Percentiles rank a stretch among this genome's conserved stretches.
phyloP scores from a whole-genome alignment of 306 rosid genomes.

The Cyclanthera cordifolia region DNA sequence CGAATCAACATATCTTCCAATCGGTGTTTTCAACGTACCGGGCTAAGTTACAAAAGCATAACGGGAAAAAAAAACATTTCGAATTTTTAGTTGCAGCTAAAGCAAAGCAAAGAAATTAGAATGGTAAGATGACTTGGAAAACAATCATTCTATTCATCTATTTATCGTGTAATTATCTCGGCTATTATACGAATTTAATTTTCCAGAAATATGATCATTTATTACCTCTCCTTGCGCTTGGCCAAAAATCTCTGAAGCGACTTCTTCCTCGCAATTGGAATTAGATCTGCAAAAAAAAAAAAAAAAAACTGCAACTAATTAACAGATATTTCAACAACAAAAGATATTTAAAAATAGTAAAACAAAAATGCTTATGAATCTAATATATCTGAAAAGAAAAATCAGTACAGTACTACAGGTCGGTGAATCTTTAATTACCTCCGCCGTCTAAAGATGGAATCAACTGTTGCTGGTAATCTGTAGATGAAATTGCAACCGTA shows the following conservation, averaged over 20 bases:
- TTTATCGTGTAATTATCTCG: background rate
- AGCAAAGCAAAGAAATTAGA: background rate
- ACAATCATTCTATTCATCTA: background rate
- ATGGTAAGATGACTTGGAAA: too few relatives aligned
- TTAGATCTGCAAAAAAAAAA: constrained; percentile 33
- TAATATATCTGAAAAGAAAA: background rate
- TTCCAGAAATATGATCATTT: background rate
- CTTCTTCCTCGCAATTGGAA: constrained; percentile 30
- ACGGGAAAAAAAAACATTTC: background rate
- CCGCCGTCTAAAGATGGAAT: too few relatives aligned
- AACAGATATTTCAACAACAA: background rate
- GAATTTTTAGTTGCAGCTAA: background rate
- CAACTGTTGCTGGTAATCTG: background rate
- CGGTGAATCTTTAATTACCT: too few relatives aligned
- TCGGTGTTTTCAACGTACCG: background rate
- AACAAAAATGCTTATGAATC: background rate
- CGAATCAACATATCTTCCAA: background rate
- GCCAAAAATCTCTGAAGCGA: constrained; percentile 42
- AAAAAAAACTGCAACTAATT: background rate
- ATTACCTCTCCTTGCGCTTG: constrained; percentile 48
- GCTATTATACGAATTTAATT: background rate
- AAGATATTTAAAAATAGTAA: background rate
- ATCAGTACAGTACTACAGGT: too few relatives aligned
- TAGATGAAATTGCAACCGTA: background rate
- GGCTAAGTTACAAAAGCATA: background rate